Evolutionary conservation across 805 yeast genomes (phyloP), one percentile per base, ranked within the genome.

Genomic region (Candida tibetensis): DNA sequence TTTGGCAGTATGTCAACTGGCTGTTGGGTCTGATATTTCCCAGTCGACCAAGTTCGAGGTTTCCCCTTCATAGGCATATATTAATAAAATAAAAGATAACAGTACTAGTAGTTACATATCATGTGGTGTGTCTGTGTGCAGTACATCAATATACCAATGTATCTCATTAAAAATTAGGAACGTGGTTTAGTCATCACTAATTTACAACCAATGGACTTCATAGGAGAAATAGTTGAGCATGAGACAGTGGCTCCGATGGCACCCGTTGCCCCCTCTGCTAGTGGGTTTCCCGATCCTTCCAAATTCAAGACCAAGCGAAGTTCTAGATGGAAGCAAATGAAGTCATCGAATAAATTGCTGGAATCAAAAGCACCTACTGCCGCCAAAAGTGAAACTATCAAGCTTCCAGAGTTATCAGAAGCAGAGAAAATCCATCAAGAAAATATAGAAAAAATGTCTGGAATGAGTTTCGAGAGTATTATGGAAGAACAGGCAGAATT

Each of bases 351-450:
- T n/a, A n/a, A n/a, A n/a, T n/a, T n/a, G n/a, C n/a, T n/a, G n/a
- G n/a, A n/a, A n/a, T n/a, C n/a, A n/a, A n/a, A n/a, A n/a, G n/a
- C n/a, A n/a, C n/a, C n/a, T n/a, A n/a, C n/a, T n/a, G n/a, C n/a
- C n/a, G n/a, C n/a, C n/a, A n/a, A n/a, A n/a, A n/a, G n/a, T n/a
- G n/a, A n/a, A n/a, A n/a, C n/a, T n/a, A n/a, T n/a, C n/a, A 16
- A 26, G 40, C 25, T 28, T 33, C 28, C 17, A 42, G 47, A 3
- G 62, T 42, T 74, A 33, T 62, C 82, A 0, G 95, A 85, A 48
- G 77, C 83, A 0, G 90, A 84, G 46, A 73, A 77, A 53, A 86
- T 89, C 16, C 91, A 87, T 55, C 56, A 74, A 39, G 95, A 89
- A 52, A 90, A 88, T 57, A 58, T 85, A 44, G 76, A 79, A 27